Conservation (phyloP, 2,329 filamentous ascomycete species). For the Fusarium tjaetaba region DNA sequence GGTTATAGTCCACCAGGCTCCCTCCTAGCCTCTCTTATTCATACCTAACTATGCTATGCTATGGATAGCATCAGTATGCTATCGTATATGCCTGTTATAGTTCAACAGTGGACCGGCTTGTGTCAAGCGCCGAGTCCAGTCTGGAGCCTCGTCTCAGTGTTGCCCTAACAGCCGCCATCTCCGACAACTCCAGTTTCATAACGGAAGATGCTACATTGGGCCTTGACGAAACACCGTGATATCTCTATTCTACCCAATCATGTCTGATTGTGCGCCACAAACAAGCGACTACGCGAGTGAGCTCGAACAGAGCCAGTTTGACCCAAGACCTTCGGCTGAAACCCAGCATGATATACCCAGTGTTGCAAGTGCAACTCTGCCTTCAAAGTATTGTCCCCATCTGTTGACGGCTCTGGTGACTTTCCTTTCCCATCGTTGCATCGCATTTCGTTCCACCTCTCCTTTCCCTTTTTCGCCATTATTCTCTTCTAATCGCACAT, state of each 20-base stretch:
- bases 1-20: constrained; percentile 11
- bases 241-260: constrained; percentile 37
- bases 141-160: constrained; percentile 36
- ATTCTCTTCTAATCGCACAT: constrained; percentile 29
- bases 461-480: constrained; percentile 25
- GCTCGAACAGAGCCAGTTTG: constrained; percentile 44
- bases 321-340: constrained; percentile 39
- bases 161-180: constrained; percentile 42
- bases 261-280: constrained; percentile 12
- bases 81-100: constrained; percentile 10
- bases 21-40: neutral
- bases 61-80: constrained; percentile 6
- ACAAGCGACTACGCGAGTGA: constrained; percentile 25
- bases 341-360: constrained; percentile 10
- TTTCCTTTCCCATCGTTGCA: constrained; percentile 19
- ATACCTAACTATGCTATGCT: neutral
- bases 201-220: constrained; percentile 50
- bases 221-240: constrained; percentile 29
- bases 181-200: constrained; percentile 59
- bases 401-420: constrained; percentile 11
- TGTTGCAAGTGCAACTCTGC: constrained; percentile 35
- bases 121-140: constrained; percentile 19
- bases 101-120: constrained; percentile 13
- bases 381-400: constrained; percentile 12
- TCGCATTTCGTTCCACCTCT: constrained; percentile 16